Conservation (phyloP, 2,329 filamentous ascomycete species). For the Pseudogymnoascus sp. region DNA sequence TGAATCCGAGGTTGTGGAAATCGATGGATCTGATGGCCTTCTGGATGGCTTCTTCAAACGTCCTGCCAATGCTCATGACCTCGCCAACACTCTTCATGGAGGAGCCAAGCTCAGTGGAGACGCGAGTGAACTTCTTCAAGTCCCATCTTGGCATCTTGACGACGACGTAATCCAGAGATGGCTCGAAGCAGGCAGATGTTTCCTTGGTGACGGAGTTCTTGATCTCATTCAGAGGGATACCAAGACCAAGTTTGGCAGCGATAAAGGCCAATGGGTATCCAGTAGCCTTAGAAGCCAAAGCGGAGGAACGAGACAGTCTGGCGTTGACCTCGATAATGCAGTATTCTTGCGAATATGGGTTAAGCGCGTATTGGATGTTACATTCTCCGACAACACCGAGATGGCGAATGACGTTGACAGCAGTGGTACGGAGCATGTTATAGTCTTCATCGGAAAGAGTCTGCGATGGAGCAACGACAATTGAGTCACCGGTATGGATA, state of each 20-base stretch:
- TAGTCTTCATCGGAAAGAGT: conserved; percentile 97
- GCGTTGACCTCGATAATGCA: conserved; percentile 99
- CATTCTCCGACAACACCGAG: conserved; percentile 97
- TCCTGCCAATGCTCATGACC: conserved; percentile 95
- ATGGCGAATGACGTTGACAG: conserved; percentile 94
- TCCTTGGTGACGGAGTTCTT: conserved; percentile 92
- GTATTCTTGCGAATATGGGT: conserved; percentile 92
- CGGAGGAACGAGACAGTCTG: conserved; percentile 88
- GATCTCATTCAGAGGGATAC: conserved; percentile 93
- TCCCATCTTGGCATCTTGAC: conserved; percentile 99
- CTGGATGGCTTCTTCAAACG: conserved; percentile 96
- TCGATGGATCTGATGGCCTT: conserved; percentile 96
- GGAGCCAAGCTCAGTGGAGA: conserved; percentile 90
- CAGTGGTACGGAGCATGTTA: conserved; percentile 96
- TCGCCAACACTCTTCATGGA: conserved; percentile 99
- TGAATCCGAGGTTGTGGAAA: conserved; percentile 91
- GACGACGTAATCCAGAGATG: conserved; percentile 94
- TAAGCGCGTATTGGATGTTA: conserved; percentile 97
- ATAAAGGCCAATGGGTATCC: conserved; percentile 95
- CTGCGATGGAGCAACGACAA: conserved; percentile 95
- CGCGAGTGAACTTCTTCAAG: conserved; percentile 95
- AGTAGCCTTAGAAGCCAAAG: conserved; percentile 92
- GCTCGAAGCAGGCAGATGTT: conserved; percentile 96
- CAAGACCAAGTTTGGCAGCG: conserved; percentile 90
- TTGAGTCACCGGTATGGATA: conserved; percentile 96